phyloP scores from a whole-genome alignment of 2,329 filamentous ascomycete species.

The Neoarthrinium moseri region DNA sequence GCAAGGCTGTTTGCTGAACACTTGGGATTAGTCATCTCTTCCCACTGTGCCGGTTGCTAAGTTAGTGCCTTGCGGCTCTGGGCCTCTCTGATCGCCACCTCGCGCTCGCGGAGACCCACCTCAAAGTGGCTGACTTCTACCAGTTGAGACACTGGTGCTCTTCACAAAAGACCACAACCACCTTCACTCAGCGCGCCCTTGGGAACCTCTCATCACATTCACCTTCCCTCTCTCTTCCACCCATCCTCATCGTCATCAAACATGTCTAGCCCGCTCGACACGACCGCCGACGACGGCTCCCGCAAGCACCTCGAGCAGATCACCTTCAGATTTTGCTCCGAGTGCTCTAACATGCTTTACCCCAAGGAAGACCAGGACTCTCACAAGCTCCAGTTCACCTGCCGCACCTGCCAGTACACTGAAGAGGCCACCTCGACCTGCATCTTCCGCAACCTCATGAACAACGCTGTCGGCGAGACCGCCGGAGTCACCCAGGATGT shows the following conservation, averaged over 20 bases:
- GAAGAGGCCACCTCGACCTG: slow-evolving; percentile 85
- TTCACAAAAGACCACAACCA: too few species aligned
- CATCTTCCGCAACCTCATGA: slow-evolving; percentile 93
- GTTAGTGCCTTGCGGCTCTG: too few species aligned
- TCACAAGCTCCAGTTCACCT: slow-evolving; percentile 89
- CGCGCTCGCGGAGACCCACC: too few species aligned
- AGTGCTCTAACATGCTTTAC: slow-evolving; percentile 98
- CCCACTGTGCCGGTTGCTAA: too few species aligned
- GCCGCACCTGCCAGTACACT: slow-evolving; percentile 90
- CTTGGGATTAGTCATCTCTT: too few species aligned
- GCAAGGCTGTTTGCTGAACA: too few species aligned
- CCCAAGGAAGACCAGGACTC: slow-evolving; percentile 88
- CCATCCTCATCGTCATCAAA: neutral
- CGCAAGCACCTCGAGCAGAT: slow-evolving; percentile 71
- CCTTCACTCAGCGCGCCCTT: too few species aligned
- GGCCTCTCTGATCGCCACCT: too few species aligned
- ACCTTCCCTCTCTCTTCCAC: neutral
- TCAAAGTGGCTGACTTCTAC: neutral
- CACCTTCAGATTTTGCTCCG: slow-evolving; percentile 95
- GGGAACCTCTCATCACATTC: neutral
- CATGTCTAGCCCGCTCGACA: slow-evolving; percentile 61
- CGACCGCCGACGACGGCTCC: slow-evolving; percentile 36
- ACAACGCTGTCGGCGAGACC: slow-evolving; percentile 88
- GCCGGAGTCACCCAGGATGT: slow-evolving; percentile 98
- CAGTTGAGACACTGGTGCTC: too few species aligned